Base-by-base conservation (phyloP, 2,329 filamentous ascomycete genomes). In the Diplocarpon mali region DNA sequence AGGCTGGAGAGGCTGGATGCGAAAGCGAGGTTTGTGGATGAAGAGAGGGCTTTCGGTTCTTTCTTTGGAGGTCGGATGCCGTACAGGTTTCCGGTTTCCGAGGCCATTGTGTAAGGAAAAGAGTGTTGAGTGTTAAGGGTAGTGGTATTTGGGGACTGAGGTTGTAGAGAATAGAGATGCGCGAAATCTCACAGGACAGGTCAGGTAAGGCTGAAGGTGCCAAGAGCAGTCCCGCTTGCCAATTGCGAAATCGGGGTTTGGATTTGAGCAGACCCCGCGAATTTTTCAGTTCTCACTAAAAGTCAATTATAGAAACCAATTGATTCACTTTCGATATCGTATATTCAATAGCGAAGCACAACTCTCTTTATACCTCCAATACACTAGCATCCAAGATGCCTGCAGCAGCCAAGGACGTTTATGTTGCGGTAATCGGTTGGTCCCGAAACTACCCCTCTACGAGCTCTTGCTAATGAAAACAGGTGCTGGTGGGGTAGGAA, bases 401-500 rank as follows among this genome's bases (percentile, higher is more conserved):
- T 43, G 42, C 60, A 15, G 51, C 56, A 15, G 51, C 56, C 29
- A 62, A 63, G 44, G 59, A 65, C 42, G 57, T 70, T 34, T 67
- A 66, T 57, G 62, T 70, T 53, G 66, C 65, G 47, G 60, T 69
- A 30, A 68, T 69, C 46, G 67, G 67, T 69, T 62, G 14, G 37
- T 30, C 5, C n/a, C 45, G 35, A 17, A 17, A 36, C 20, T 40
- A n/a, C 35, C 24, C 37, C 37, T 48, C 46, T 35, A 48, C 53
- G 45, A 45, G 29, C 48, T 51, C 30, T 38, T 38, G 35, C 29
- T 38, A 45, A 45, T 51, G 30, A 29, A 48, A 56, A 53, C 60
- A 93, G 89, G 92, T 60, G 85, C 84, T 57, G 92, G 92, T 56
- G 90, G 90, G 53, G 92, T 96, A 50, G 92, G 92, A 60, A 89